These are phyloP conservation scores for Pseudogymnoascus sp. DNA, from an alignment of 2,329 filamentous ascomycete species.

Conservation along the genomic window DNA sequence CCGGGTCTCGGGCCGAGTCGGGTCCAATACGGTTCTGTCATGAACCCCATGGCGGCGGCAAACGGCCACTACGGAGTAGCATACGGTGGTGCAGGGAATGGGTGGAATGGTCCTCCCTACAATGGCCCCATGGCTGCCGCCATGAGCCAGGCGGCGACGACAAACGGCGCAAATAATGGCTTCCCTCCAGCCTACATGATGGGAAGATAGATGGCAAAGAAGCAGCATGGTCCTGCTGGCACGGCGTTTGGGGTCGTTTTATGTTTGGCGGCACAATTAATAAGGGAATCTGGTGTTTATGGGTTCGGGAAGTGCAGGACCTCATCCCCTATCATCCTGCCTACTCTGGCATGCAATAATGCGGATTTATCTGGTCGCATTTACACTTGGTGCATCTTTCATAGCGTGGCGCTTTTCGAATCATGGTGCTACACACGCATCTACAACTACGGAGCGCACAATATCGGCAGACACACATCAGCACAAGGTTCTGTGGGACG, in stretches of 20 bases:
- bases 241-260: constrained; percentile 9
- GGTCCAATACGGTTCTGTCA: constrained; percentile 20
- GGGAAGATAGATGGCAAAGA: constrained; percentile 23
- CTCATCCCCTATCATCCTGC: constrained; percentile 2
- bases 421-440: background rate
- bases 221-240: background rate
- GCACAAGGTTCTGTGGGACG: constrained; percentile 2
- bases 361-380: constrained; percentile 2
- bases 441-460: constrained; percentile 4
- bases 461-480: constrained; percentile 4
- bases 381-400: constrained; percentile 6
- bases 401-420: constrained; percentile 4
- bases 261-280: constrained; percentile 3
- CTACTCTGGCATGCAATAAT: background rate
- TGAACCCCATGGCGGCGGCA: constrained; percentile 19
- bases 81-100: constrained; percentile 15
- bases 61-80: constrained; percentile 17
- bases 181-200: constrained; percentile 30
- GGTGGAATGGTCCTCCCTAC: constrained; percentile 23
- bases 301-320: background rate
- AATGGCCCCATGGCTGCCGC: constrained; percentile 23
- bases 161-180: constrained; percentile 22
- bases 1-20: constrained; percentile 49
- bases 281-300: constrained; percentile 3
- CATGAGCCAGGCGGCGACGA: constrained; percentile 17